Evolutionary conservation across 2,329 filamentous ascomycete species (phyloP).

Genomic region (Dothistroma pini): DNA sequence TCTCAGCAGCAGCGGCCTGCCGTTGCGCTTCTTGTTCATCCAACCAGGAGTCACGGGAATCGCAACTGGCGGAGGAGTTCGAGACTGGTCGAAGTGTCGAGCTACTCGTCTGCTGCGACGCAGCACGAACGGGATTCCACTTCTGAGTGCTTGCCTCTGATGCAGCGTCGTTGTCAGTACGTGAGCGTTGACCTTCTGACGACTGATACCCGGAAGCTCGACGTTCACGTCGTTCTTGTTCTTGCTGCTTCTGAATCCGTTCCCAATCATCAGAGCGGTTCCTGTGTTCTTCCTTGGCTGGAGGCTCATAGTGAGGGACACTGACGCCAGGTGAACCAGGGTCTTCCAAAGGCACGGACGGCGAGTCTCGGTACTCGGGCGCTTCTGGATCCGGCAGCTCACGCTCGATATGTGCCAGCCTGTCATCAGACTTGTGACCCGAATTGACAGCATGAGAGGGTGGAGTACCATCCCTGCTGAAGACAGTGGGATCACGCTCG

Average conservation of each 20-base stretch:
- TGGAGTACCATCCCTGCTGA: background rate
- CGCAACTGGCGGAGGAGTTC: background rate
- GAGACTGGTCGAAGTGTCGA: background rate
- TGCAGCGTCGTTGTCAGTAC: background rate
- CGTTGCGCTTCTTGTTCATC: background rate
- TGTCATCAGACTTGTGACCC: background rate
- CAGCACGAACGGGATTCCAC: constrained; percentile 1
- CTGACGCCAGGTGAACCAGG: constrained; percentile 3
- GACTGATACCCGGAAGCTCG: background rate
- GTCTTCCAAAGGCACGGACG: background rate
- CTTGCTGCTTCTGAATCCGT: background rate
- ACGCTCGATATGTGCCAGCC: background rate
- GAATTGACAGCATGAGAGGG: background rate
- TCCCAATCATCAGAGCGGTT: background rate
- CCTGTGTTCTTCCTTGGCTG: background rate
- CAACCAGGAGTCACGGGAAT: constrained; percentile 2
- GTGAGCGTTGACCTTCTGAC: background rate
- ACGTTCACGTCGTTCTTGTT: background rate
- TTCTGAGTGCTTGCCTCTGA: constrained; percentile 4
- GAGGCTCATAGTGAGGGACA: background rate
- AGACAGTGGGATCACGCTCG: background rate
- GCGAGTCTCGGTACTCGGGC: background rate
- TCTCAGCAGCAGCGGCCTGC: background rate
- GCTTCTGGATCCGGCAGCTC: background rate
- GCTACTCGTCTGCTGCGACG: background rate